A percentile compares a stretch with the other conserved stretches of the same genome.
phyloP scores from a whole-genome alignment of 441 rosid genomes.

The Hura crepitans region DNA sequence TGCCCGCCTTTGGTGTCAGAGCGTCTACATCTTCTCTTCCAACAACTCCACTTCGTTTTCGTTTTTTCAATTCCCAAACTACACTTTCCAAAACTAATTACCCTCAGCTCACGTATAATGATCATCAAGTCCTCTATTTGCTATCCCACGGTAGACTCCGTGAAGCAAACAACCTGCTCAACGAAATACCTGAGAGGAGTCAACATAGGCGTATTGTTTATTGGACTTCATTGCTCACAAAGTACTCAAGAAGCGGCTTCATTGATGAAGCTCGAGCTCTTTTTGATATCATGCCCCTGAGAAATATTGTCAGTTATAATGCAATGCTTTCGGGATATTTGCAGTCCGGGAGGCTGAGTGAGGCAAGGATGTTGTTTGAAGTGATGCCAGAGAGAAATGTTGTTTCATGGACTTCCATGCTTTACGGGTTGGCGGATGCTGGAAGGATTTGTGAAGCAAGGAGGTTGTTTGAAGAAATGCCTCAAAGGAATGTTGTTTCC shows the following conservation, averaged over 20 bases:
- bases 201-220: constrained; percentile 35
- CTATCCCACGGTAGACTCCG: constrained; percentile 34
- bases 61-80: constrained; percentile 21
- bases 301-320: constrained; percentile 65
- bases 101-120: constrained; percentile 34
- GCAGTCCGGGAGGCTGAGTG: constrained; percentile 45
- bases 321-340: constrained; percentile 53
- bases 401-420: constrained; percentile 79
- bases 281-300: constrained; percentile 58
- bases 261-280: constrained; percentile 51
- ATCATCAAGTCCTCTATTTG: constrained; percentile 35
- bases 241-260: constrained; percentile 43
- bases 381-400: constrained; percentile 68
- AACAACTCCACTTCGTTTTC: constrained; percentile 20
- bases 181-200: constrained; percentile 45
- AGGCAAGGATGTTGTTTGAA: constrained; percentile 49
- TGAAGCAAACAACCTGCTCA: constrained; percentile 59
- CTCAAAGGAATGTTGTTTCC: constrained; percentile 65
- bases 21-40: constrained; percentile 23
- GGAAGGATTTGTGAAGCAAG: constrained; percentile 50
- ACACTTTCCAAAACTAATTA: constrained; percentile 22
- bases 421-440: constrained; percentile 46
- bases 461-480: constrained; percentile 62
- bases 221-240: constrained; percentile 63
- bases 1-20: constrained; percentile 32